Evolutionary conservation across 2,329 filamentous ascomycete species (phyloP).

Genomic region (Biscogniauxia marginata): DNA sequence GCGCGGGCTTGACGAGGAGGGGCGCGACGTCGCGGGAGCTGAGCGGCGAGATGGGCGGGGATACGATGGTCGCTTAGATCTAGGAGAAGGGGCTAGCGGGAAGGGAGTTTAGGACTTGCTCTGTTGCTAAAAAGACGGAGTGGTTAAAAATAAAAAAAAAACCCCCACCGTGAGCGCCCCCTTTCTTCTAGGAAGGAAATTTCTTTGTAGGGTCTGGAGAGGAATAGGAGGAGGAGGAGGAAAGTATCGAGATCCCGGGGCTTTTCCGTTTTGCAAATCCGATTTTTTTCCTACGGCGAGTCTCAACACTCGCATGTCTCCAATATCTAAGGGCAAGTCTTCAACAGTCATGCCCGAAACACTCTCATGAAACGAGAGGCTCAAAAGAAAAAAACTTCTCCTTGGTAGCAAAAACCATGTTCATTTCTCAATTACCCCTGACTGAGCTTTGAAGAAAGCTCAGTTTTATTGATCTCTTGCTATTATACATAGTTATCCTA

Average conservation of each 20-base stretch:
- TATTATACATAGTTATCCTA: slow-evolving; percentile 7
- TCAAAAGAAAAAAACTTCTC: too few species aligned
- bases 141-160: too few species aligned
- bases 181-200: too few species aligned
- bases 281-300: not conserved
- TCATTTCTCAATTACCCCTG: not conserved
- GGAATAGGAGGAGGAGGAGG: too few species aligned
- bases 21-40: slow-evolving; percentile 54
- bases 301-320: not conserved
- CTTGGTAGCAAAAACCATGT: not conserved
- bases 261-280: not conserved
- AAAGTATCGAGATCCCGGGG: not conserved
- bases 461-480: not conserved
- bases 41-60: slow-evolving; percentile 62
- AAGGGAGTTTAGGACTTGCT: not conserved
- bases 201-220: too few species aligned
- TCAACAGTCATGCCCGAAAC: not conserved
- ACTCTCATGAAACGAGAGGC: not conserved
- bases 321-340: not conserved
- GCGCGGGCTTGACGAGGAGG: slow-evolving; percentile 34
- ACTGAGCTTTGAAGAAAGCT: not conserved
- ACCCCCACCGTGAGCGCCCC: too few species aligned
- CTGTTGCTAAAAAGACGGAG: too few species aligned
- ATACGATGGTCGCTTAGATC: slow-evolving; percentile 44
- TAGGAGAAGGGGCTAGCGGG: too few species aligned